A percentile compares a stretch with the other conserved stretches of the same genome.
Evolutionary conservation across 2,329 filamentous ascomycete genomes (phyloP).

Genomic region (Helminthosporium solani): DNA sequence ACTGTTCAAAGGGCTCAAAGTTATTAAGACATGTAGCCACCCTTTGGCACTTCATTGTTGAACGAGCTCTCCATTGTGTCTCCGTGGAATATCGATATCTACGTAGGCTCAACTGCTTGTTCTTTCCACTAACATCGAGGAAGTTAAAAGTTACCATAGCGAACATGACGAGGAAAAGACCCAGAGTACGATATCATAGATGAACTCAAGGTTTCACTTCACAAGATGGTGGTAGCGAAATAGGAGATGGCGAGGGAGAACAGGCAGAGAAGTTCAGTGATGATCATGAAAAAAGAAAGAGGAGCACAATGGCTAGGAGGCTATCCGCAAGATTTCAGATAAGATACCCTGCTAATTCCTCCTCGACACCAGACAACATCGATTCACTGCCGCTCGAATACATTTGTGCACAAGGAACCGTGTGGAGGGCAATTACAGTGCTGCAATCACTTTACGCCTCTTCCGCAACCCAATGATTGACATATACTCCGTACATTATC

Average conservation of each 20-base stretch:
- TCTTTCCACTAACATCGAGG: too few species aligned
- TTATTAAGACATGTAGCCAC: too few species aligned
- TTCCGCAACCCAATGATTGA: neutral
- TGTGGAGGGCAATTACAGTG: conserved; percentile 5
- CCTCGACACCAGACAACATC: neutral
- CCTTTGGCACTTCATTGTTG: too few species aligned
- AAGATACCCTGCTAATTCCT: neutral
- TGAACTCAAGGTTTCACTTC: too few species aligned
- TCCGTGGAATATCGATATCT: too few species aligned
- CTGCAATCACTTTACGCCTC: conserved; percentile 6
- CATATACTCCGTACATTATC: too few species aligned
- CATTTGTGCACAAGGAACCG: neutral
- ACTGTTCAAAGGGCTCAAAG: too few species aligned
- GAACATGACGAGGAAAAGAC: too few species aligned
- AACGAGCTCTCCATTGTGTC: too few species aligned
- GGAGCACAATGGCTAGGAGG: neutral
- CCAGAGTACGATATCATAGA: too few species aligned
- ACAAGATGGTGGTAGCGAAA: neutral
- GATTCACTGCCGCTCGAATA: neutral
- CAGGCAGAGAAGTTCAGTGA: neutral
- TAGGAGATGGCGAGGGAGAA: neutral
- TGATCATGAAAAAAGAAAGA: neutral
- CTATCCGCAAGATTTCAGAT: neutral
- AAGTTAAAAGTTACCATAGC: too few species aligned
- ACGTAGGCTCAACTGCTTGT: too few species aligned